Conservation (phyloP, 129 eudicot genomes). For the Helianthus annuus region DNA sequence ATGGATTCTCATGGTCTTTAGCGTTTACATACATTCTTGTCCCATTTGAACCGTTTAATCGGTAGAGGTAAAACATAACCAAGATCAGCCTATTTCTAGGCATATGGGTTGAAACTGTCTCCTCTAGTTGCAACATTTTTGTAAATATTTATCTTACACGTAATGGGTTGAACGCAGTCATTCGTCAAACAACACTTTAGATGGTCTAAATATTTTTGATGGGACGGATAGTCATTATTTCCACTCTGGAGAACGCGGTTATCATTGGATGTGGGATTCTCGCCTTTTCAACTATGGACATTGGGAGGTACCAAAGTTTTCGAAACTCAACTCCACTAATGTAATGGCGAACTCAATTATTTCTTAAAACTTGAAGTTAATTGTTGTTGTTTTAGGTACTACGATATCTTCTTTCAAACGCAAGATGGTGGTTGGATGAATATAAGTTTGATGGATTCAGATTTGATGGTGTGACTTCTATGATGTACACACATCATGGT, state of each 20-base stretch:
- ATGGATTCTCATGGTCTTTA: too few relatives aligned
- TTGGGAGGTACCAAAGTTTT: constrained; percentile 71
- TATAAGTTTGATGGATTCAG: constrained; percentile 97
- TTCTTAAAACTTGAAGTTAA: background rate
- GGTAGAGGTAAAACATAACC: background rate
- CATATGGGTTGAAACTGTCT: background rate
- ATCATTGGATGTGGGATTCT: constrained; percentile 99
- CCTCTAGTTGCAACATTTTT: background rate
- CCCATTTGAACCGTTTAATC: background rate
- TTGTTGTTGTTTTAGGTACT: constrained; percentile 56
- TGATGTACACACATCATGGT: constrained; percentile 99
- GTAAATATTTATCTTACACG: constrained; percentile 4
- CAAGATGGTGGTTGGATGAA: constrained; percentile 99
- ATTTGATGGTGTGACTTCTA: constrained; percentile 99
- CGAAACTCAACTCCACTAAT: background rate
- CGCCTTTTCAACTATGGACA: constrained; percentile 96
- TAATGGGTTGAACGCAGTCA: constrained; percentile 58
- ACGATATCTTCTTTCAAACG: constrained; percentile 94
- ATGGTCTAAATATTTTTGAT: constrained; percentile 97
- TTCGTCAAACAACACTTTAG: constrained; percentile 86
- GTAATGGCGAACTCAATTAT: background rate
- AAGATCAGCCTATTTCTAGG: background rate
- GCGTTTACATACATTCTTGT: background rate
- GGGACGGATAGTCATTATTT: constrained; percentile 95
- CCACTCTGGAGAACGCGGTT: constrained; percentile 94